Conservation (phyloP, 169 alveolate genomes). For the Theileria orientalis region DNA sequence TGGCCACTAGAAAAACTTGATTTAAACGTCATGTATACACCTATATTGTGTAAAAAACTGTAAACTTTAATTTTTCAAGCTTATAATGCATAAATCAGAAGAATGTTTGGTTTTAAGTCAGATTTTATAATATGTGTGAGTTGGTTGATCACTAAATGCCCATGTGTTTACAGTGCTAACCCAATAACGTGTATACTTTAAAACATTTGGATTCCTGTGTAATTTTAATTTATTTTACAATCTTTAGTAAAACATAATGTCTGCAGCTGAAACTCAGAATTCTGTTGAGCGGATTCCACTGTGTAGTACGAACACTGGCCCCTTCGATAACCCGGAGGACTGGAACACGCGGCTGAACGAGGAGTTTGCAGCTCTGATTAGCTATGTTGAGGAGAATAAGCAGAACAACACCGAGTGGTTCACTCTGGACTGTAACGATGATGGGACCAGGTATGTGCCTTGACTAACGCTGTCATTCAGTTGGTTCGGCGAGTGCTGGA, state of each 20-base stretch:
- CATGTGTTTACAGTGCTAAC: no score
- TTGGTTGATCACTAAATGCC: no score
- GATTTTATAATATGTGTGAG: no score
- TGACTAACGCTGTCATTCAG: constrained; percentile 38
- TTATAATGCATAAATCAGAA: no score
- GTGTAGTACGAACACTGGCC: constrained; percentile 90
- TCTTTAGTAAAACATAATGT: background rate
- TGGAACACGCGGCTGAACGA: constrained; percentile 88
- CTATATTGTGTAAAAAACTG: no score
- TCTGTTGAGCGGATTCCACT: constrained; percentile 79
- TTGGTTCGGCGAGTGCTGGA: constrained; percentile 97
- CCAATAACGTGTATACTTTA: no score
- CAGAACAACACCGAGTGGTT: constrained; percentile 95
- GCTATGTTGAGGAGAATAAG: constrained; percentile 84
- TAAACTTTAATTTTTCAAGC: no score
- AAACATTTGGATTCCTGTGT: no score
- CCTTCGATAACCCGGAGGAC: constrained; percentile 77
- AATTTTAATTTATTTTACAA: no score
- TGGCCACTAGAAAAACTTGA: background rate
- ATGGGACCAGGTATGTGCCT: constrained; percentile 83
- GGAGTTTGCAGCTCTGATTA: constrained; percentile 89
- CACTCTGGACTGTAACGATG: constrained; percentile 86
- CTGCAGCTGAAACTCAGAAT: constrained; percentile 15
- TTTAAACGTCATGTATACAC: no score
- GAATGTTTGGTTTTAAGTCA: no score